phyloP scores from a whole-genome alignment of 208 protist genomes.

The Wallacemonas collosoma region DNA sequence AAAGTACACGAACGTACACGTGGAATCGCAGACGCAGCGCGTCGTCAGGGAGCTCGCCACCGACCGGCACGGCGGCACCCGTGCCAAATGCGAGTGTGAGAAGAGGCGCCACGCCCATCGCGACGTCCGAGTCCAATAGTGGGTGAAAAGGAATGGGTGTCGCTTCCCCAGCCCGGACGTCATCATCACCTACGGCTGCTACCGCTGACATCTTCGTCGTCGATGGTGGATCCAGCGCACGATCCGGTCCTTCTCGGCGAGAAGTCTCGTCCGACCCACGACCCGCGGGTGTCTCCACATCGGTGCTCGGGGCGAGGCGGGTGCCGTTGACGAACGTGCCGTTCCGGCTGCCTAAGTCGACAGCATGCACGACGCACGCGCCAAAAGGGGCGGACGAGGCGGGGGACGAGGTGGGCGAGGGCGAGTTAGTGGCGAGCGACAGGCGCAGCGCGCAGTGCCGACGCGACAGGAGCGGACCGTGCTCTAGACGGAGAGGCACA shows the following conservation, averaged over 20 bases:
- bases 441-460: constrained; percentile 39
- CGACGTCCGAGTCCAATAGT: not conserved
- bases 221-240: not conserved
- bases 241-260: too few relatives aligned
- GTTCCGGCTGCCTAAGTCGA: constrained; percentile 39
- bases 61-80: constrained; percentile 21
- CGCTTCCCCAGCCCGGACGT: not conserved
- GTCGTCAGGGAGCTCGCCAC: constrained; percentile 22
- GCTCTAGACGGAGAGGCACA: constrained; percentile 26
- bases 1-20: constrained; percentile 30
- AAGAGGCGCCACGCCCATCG: constrained; percentile 21
- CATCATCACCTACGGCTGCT: not conserved
- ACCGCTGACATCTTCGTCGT: constrained; percentile 8
- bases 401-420: not conserved
- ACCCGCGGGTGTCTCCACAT: too few relatives aligned
- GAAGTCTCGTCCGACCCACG: too few relatives aligned
- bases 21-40: constrained; percentile 34
- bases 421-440: not conserved
- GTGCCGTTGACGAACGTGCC: constrained; percentile 40
- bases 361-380: constrained; percentile 26
- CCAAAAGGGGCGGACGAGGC: not conserved
- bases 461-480: constrained; percentile 41
- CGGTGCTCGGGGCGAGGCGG: constrained; percentile 18
- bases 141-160: constrained; percentile 6
- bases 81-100: constrained; percentile 39